These are phyloP conservation scores for Suhomyces bribrorum DNA, from an alignment of 1,139 yeast genomes.

Conservation along the genomic window DNA sequence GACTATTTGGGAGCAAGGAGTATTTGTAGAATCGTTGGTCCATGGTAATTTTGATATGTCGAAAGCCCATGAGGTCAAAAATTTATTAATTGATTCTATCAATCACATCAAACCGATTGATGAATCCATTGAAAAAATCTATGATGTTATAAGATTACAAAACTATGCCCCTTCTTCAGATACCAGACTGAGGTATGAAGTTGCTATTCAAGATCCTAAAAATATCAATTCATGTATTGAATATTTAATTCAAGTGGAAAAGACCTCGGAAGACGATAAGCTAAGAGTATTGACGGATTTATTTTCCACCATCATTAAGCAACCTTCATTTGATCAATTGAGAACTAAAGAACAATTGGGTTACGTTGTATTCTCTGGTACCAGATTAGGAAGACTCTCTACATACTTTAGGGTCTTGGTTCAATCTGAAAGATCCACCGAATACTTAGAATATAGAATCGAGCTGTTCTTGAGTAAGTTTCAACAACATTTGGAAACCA, in stretches of 20 bases:
- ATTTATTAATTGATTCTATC: slow-evolving; percentile 23
- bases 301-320: slow-evolving; percentile 69
- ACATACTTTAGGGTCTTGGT: slow-evolving; percentile 77
- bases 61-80: slow-evolving; percentile 45
- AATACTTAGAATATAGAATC: slow-evolving; percentile 75
- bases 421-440: slow-evolving; percentile 81
- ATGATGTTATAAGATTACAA: slow-evolving; percentile 24
- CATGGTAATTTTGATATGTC: slow-evolving; percentile 71
- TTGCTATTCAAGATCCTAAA: slow-evolving; percentile 58
- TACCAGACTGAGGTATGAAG: slow-evolving; percentile 50
- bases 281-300: slow-evolving; percentile 58
- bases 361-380: slow-evolving; percentile 83
- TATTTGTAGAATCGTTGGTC: slow-evolving; percentile 69
- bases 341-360: slow-evolving; percentile 93
- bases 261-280: slow-evolving; percentile 29
- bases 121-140: slow-evolving; percentile 36
- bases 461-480: slow-evolving; percentile 56
- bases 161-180: slow-evolving; percentile 46
- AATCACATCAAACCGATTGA: slow-evolving; percentile 37
- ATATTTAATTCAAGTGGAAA: slow-evolving; percentile 69
- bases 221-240: slow-evolving; percentile 87
- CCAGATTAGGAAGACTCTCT: slow-evolving; percentile 67
- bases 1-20: slow-evolving; percentile 46
- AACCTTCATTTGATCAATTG: slow-evolving; percentile 86
- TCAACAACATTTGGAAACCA: slow-evolving; percentile 35